These are phyloP conservation scores for Moricandia arvensis DNA, from an alignment of 345 rosid species.

Conservation along the genomic window DNA sequence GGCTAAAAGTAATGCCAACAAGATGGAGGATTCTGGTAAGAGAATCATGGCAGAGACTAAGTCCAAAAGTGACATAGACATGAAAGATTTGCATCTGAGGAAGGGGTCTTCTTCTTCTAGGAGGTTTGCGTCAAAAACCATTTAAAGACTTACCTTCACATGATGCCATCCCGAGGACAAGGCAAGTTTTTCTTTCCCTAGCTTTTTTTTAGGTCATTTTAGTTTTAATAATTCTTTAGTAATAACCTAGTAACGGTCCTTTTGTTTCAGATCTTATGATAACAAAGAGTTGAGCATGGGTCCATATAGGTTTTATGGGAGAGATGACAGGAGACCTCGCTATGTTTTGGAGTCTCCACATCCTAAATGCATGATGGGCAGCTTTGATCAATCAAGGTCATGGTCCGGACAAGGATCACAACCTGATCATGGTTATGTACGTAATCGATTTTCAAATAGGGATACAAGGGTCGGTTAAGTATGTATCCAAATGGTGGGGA, in stretches of 20 bases:
- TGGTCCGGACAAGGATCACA: conserved; percentile 31
- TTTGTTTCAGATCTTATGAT: neutral
- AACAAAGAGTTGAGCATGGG: neutral
- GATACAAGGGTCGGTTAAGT: conserved; percentile 34
- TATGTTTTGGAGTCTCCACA: conserved; percentile 36
- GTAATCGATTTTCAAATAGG: conserved; percentile 39
- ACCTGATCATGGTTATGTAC: conserved; percentile 32
- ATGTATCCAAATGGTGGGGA: conserved; percentile 15
- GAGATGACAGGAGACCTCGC: conserved; percentile 15
- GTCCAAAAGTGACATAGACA: conserved; percentile 31
- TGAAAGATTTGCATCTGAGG: neutral
- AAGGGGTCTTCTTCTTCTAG: neutral
- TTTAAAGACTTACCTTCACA: conserved; percentile 34
- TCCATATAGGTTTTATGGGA: neutral
- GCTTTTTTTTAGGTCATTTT: neutral
- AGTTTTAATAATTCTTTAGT: neutral
- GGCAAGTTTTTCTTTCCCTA: conserved; percentile 35
- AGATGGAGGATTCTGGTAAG: conserved; percentile 33
- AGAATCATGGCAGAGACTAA: conserved; percentile 7
- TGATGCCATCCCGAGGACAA: conserved; percentile 35
- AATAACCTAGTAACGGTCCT: neutral
- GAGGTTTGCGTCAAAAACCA: neutral
- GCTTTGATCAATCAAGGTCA: conserved; percentile 30
- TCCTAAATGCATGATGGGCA: conserved; percentile 34
- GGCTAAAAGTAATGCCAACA: conserved; percentile 38